phyloP scores from a whole-genome alignment of 2,329 filamentous ascomycete genomes.

The Alternaria solani region DNA sequence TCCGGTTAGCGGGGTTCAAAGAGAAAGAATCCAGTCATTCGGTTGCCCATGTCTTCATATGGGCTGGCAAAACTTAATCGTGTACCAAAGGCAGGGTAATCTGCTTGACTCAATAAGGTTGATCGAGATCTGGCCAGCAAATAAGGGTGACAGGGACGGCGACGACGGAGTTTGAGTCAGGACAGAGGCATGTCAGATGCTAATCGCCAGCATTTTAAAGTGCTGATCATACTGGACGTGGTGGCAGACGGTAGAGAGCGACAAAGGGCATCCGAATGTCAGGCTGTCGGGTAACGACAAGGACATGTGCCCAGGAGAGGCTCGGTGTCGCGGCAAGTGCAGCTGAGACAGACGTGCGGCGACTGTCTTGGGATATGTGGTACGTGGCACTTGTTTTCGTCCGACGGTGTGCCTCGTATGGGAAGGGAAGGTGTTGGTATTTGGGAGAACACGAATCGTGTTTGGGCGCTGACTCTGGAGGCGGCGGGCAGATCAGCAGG shows the following conservation, averaged over 20 bases:
- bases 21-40: neutral
- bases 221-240: constrained; percentile 10
- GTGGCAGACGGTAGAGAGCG: constrained; percentile 1
- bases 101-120: constrained; percentile 1
- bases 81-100: constrained; percentile 1
- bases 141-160: neutral
- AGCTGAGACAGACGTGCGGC: constrained; percentile 20
- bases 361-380: constrained; percentile 4
- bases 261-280: neutral
- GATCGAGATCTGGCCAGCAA: constrained; percentile 1
- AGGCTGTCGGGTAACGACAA: constrained; percentile 4
- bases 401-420: constrained; percentile 11
- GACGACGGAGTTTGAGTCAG: neutral
- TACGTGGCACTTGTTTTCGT: constrained; percentile 9
- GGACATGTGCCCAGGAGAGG: constrained; percentile 1
- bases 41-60: neutral
- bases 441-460: constrained; percentile 14
- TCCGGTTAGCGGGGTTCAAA: too few species aligned
- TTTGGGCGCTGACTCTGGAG: constrained; percentile 13
- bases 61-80: neutral
- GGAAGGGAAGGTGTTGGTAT: constrained; percentile 5
- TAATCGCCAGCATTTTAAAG: neutral
- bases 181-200: neutral
- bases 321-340: neutral
- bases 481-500: constrained; percentile 23